Base-by-base conservation (phyloP, 768 basidiomycete genomes). In the Agaricus subrufescens region DNA sequence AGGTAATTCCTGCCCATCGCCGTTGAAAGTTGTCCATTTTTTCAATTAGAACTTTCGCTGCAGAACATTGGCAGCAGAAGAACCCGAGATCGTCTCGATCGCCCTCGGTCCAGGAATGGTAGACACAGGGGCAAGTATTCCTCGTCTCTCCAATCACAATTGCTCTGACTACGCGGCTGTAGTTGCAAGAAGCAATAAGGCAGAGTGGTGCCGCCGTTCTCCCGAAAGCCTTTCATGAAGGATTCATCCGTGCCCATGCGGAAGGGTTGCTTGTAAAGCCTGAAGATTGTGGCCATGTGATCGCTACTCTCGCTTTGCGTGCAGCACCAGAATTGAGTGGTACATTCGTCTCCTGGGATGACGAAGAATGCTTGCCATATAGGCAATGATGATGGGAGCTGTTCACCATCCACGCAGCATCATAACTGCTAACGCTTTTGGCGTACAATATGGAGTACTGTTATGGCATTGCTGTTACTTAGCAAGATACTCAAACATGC, bases 71-170 rank as follows among this genome's bases (percentile, higher is more conserved):
- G 89, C 86, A 15, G 82, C 81, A 62, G 95, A 97, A 67, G 94
- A 97, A 67, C 82, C 83, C n/a, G 73, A 77, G 34, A 73, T 97
- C 38, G 76, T 80, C 7, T 83, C 85, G 3, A 79, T 95, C 31
- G 88, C 94, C 14, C 62, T 97, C 2, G 82, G 94, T 3, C 95
- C 95, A 0, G 95, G 95, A 12, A 86, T 86, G 70, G 92, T 97
- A 27, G 85, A 95, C 58, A 95, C 93, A 7, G 73, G 70, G 27
- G 93, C 91, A 67, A 61, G 81, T 77, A 15, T 42, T 42, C n/a
- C 40, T 19, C 40, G 7, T 56, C 15, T 30, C 47, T 52, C 4
- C 43, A 38, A 19, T 44, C 46, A 38, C 43, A 15, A 37, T 10
- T 39, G 27, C 3, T 27, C 53, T 12, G 19, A 38, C 25, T 37